Evolutionary conservation across 129 eudicot genomes (phyloP), one percentile per base, ranked within the genome.

Genomic region (Ambrosia artemisiifolia): DNA sequence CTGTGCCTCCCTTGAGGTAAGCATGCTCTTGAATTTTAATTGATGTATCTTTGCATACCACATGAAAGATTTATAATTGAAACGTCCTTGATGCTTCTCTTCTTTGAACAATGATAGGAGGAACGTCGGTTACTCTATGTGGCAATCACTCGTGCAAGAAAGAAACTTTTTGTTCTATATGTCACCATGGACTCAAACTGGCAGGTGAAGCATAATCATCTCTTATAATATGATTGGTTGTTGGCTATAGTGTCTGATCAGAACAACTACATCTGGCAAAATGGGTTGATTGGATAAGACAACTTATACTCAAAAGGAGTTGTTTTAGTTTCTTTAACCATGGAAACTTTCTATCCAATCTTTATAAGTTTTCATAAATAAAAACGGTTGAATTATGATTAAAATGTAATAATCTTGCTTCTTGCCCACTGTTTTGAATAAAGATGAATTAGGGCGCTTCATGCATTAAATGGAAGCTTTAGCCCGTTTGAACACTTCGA

Each of bases 121-220:
- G 98, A 94, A 74, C 76, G 98, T 34, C 95, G 97, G 43, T 85
- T 94, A 67, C 66, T 94, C 44, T 94, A 90, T 75, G 98, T 94
- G 65, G 97, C 96, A 28, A 80, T 94, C 81, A 94, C 97, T 76
- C 96, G 98, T 71, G 98, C 98, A 54, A 84, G 92, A 72, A 90
- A 88, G 74, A 94, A 88, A 48, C 93, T 94, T 72, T 82, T 85
- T 83, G 84, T 94, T 54, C 85, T 90, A 34, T 84, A 90, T 78
- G 81, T 94, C 60, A 77, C 88, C 5, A 79, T 81, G 88, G 97
- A 94, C 77, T 94, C 98, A 63, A 84, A 83, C 83, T 90, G 98
- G 98, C 97, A 94, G 97, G 98, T 94, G 35, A 48, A 63, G 30
- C 34, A 53, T 70, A 63, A 44, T 56, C 40, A 57, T 50, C 34